A percentile compares a stretch with the other conserved stretches of the same genome.
Conservation (phyloP, 2,329 filamentous ascomycete genomes). For the Alternaria arborescens region DNA sequence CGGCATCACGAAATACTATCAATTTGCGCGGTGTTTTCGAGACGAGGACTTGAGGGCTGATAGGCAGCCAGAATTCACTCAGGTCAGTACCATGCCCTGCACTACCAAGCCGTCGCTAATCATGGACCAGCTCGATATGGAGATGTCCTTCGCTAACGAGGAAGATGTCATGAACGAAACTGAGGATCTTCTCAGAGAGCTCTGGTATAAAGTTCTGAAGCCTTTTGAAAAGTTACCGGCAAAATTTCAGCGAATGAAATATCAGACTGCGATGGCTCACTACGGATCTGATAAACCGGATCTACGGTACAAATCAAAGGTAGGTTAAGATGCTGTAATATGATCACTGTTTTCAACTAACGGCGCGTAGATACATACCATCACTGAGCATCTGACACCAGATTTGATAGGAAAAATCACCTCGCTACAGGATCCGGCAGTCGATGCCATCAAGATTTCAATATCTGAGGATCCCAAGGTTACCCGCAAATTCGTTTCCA, state of each 20-base stretch:
- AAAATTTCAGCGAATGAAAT: constrained; percentile 70
- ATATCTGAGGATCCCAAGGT: constrained; percentile 62
- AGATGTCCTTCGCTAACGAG: constrained; percentile 85
- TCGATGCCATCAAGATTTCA: constrained; percentile 78
- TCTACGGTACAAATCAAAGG: constrained; percentile 74
- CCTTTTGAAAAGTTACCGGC: constrained; percentile 48
- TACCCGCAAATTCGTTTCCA: constrained; percentile 68
- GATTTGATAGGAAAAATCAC: constrained; percentile 80
- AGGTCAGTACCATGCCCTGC: constrained; percentile 60
- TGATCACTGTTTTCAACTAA: background rate
- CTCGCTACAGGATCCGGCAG: constrained; percentile 69
- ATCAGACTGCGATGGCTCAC: constrained; percentile 77
- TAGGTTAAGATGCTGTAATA: constrained; percentile 42
- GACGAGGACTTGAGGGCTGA: constrained; percentile 94
- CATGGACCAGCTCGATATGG: constrained; percentile 76
- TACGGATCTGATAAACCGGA: constrained; percentile 96
- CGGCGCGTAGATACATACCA: constrained; percentile 65
- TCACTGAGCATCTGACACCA: constrained; percentile 69
- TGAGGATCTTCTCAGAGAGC: constrained; percentile 61
- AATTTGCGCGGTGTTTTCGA: constrained; percentile 93
- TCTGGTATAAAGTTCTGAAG: constrained; percentile 64
- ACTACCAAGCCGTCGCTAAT: constrained; percentile 7
- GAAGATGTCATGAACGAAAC: constrained; percentile 72
- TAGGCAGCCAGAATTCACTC: constrained; percentile 95
- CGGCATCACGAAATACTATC: constrained; percentile 83